Conservation (phyloP, 768 basidiomycete species). For the Naganishia antarctica region DNA sequence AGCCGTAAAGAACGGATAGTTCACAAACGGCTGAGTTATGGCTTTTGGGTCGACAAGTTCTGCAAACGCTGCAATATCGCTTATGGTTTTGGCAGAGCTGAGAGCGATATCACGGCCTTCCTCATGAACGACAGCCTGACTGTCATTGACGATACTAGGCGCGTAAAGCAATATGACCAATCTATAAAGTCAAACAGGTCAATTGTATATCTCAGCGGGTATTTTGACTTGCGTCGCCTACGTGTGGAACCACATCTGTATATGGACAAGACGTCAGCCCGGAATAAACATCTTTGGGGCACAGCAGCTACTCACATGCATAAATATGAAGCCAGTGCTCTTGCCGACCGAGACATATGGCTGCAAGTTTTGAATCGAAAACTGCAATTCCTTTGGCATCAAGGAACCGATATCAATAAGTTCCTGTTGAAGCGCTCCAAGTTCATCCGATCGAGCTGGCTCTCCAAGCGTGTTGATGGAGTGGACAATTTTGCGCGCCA, state of each 20-base stretch:
- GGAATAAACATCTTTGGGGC: neutral
- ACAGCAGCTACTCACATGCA: conserved; percentile 27
- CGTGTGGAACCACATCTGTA: conserved; percentile 33
- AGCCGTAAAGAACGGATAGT: conserved; percentile 31
- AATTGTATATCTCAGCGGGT: too few species aligned
- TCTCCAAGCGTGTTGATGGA: conserved; percentile 8
- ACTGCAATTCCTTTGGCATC: conserved; percentile 27
- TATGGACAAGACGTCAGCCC: neutral
- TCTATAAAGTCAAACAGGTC: neutral
- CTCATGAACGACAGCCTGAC: conserved; percentile 12
- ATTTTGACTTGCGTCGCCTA: conserved; percentile 14
- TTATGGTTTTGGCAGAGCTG: conserved; percentile 32
- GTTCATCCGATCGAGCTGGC: conserved; percentile 12
- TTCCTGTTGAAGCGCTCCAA: conserved; percentile 15
- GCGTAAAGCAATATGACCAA: conserved; percentile 17
- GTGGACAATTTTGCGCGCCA: conserved; percentile 19
- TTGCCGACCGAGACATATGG: conserved; percentile 23
- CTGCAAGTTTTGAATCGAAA: conserved; percentile 30
- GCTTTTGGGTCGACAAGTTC: conserved; percentile 31
- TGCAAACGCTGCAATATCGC: conserved; percentile 31
- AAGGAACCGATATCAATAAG: conserved; percentile 28
- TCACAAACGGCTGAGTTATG: conserved; percentile 29
- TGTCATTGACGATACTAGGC: conserved; percentile 17
- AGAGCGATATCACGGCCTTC: conserved; percentile 25
- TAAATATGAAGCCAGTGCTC: conserved; percentile 28